These are phyloP conservation scores for Calocybe cyanea DNA, from an alignment of 768 basidiomycete genomes.

Conservation along the genomic window DNA sequence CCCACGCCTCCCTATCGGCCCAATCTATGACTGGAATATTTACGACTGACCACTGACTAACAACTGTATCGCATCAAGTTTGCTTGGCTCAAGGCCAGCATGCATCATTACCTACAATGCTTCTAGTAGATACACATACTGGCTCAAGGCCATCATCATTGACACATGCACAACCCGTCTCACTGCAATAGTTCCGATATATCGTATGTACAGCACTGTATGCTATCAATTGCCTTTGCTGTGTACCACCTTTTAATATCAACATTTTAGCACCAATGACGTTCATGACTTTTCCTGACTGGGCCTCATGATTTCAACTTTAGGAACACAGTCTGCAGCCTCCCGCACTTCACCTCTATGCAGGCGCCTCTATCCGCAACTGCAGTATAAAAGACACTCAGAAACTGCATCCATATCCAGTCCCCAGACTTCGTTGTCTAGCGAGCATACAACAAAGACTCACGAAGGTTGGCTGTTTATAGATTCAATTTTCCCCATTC, in stretches of 20 bases:
- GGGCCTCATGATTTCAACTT: too few species aligned
- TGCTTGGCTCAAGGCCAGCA: constrained; percentile 19
- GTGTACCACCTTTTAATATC: too few species aligned
- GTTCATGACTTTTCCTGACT: too few species aligned
- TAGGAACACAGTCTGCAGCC: too few species aligned
- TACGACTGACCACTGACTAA: constrained; percentile 10
- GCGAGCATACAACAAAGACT: background rate
- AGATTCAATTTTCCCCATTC: constrained; percentile 76
- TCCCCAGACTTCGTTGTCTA: too few species aligned
- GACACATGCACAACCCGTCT: constrained; percentile 9
- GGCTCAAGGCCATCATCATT: constrained; percentile 20
- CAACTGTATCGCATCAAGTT: constrained; percentile 19
- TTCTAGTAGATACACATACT: constrained; percentile 14
- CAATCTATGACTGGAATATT: constrained; percentile 17
- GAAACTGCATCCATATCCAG: too few species aligned
- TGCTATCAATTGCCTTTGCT: too few species aligned
- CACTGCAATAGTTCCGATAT: background rate
- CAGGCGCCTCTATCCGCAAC: too few species aligned
- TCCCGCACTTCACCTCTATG: too few species aligned
- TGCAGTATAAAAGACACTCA: too few species aligned
- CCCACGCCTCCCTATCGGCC: background rate
- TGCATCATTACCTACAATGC: constrained; percentile 14
- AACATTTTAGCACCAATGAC: too few species aligned
- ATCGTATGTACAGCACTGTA: too few species aligned
- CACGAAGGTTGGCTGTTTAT: constrained; percentile 54